Percentiles rank a stretch among this genome's conserved stretches.
These are phyloP conservation scores for Pleodorina starrii DNA, from an alignment of 139 green algal genomes.

Conservation along the genomic window DNA sequence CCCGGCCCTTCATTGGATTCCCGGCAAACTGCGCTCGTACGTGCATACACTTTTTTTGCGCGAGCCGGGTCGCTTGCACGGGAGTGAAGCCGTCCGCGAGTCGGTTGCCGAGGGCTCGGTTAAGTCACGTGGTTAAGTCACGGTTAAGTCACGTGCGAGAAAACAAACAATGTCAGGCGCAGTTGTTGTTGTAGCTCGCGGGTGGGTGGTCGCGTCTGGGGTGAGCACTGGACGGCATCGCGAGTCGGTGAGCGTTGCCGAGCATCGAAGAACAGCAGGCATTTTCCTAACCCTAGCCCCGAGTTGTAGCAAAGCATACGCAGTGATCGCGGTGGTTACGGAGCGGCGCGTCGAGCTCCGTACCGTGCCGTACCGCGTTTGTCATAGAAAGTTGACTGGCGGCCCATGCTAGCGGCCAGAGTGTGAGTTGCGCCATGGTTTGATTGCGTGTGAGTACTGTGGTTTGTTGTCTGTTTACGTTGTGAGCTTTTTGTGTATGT, in stretches of 20 bases:
- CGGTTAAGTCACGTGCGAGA: too few relatives aligned
- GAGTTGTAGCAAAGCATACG: neutral
- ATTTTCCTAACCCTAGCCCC: neutral
- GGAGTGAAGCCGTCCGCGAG: too few relatives aligned
- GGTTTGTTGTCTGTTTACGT: neutral
- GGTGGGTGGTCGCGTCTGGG: too few relatives aligned
- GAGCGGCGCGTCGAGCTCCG: neutral
- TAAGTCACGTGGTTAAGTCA: too few relatives aligned
- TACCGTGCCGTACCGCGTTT: neutral
- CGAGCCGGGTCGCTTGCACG: too few relatives aligned
- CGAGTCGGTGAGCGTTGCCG: neutral
- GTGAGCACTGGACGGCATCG: too few relatives aligned
- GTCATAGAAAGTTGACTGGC: neutral
- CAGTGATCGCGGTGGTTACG: neutral
- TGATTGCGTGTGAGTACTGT: neutral
- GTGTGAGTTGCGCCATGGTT: neutral
- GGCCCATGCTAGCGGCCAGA: neutral
- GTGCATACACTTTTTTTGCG: too few relatives aligned
- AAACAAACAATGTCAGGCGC: too few relatives aligned
- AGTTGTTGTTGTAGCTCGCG: too few relatives aligned
- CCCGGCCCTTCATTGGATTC: too few relatives aligned
- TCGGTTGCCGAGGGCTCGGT: too few relatives aligned
- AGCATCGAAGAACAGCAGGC: conserved; percentile 10
- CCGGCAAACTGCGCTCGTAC: too few relatives aligned
- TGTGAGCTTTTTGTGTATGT: neutral